A percentile compares a stretch with the other conserved stretches of the same genome.
Conservation (phyloP, 1,284 basidiomycete genomes). For the Termitomyces sp. region DNA sequence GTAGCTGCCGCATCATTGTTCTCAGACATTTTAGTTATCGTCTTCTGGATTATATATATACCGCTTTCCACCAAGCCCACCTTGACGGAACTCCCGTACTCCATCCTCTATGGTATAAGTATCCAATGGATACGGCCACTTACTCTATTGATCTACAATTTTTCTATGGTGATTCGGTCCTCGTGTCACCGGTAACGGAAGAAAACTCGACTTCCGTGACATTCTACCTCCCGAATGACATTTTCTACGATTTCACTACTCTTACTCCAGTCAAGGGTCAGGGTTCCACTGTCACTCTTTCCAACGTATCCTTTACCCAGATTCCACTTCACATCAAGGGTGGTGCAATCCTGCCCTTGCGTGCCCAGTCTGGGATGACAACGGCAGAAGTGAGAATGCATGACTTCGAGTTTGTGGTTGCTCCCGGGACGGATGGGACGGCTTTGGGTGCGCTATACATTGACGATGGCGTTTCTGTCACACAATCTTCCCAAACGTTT, state of each 20-base stretch:
- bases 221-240: conserved; percentile 59
- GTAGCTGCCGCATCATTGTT: neutral
- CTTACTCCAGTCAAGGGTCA: conserved; percentile 42
- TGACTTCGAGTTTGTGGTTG: conserved; percentile 62
- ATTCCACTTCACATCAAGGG: conserved; percentile 62
- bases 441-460: conserved; percentile 53
- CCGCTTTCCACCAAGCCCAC: conserved; percentile 56
- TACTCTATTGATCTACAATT: conserved; percentile 63
- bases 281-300: conserved; percentile 41
- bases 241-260: conserved; percentile 60
- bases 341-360: conserved; percentile 53
- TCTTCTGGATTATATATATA: conserved; percentile 70
- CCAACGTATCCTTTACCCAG: conserved; percentile 46
- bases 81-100: conserved; percentile 59
- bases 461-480: conserved; percentile 59
- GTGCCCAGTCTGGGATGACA: conserved; percentile 52
- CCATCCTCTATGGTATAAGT: conserved; percentile 59
- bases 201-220: conserved; percentile 56
- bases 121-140: conserved; percentile 55
- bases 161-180: conserved; percentile 61
- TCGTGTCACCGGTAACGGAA: conserved; percentile 64
- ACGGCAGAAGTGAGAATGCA: conserved; percentile 47
- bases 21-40: conserved; percentile 41
- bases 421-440: conserved; percentile 41
- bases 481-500: conserved; percentile 35